Base-by-base conservation (phyloP, 2,329 filamentous ascomycete species). In the Ascochyta clinopodiicola region DNA sequence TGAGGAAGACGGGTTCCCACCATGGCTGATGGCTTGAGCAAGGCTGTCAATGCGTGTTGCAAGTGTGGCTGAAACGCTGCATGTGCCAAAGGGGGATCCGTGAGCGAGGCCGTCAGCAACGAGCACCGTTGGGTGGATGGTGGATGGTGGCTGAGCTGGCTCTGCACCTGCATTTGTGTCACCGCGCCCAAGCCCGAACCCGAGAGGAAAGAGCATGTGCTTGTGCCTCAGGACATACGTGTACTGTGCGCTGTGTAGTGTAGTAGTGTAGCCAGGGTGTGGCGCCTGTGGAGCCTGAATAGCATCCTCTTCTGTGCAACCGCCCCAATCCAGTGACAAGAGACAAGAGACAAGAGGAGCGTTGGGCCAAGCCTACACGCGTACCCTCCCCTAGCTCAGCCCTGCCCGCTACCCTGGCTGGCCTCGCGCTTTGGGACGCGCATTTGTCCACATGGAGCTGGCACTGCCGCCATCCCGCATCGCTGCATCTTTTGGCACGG, bases 31-130 rank as follows among this genome's bases (percentile, higher is more conserved):
- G 17, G 17, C 17, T 17, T 29, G 36, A 24, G 36, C 45, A 36
- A 37, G 51, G 45, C 40, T 50, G 51, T 50, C 36, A 15, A 12
- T 44, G 51, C 35, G 44, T 29, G 29, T 34, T 37, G 36, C 10
- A 48, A 31, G 47, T 56, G 54, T 57, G 54, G 54, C 54, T 57
- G 54, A 56, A 56, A 56, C 52, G 19, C 15, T 24, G 51, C 44
- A 55, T n/a, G 34, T 40, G 36, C 39, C 45, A 39, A 10, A 17
- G 34, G 32, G 44, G 35, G 51, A 54, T 35, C 44, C 34, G 44
- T 44, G 44, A 25, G 21, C 29, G 21, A 10, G 29, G 39, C 44
- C 19, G 39, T 24, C 51, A 38, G 27, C 34, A 44, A 44, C 27
- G 44, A 39, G 51, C n/a, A 48, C 13, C 51, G 51, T 42, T 42